Percentiles rank a stretch among this genome's conserved stretches.
These are phyloP conservation scores for Cadophora luteo-olivacea DNA, from an alignment of 2,329 filamentous ascomycete species.

Conservation along the genomic window DNA sequence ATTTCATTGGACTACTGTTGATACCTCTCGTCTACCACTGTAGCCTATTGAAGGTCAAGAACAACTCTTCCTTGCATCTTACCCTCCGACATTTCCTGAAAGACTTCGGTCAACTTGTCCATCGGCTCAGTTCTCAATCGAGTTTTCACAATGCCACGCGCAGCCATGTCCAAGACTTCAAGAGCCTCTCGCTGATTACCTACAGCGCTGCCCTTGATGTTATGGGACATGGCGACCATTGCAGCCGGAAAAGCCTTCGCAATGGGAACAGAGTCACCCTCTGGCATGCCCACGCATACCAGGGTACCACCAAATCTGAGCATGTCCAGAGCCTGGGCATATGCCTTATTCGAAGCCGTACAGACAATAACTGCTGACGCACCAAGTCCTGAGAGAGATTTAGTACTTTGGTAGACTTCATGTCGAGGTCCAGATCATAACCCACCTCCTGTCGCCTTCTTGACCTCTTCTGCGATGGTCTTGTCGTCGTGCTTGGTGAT, in stretches of 20 bases:
- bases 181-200: conserved; percentile 58
- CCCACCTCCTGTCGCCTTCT: conserved; percentile 57
- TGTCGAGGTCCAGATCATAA: neutral
- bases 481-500: conserved; percentile 59
- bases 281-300: conserved; percentile 59
- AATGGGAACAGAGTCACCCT: conserved; percentile 52
- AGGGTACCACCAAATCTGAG: conserved; percentile 56
- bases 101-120: conserved; percentile 53
- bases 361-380: conserved; percentile 59
- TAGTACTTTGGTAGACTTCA: neutral
- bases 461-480: conserved; percentile 60
- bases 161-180: conserved; percentile 55
- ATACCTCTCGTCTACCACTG: neutral
- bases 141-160: conserved; percentile 54
- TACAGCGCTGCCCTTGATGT: conserved; percentile 57
- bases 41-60: conserved; percentile 48
- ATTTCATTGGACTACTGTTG: neutral
- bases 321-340: conserved; percentile 54
- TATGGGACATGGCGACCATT: conserved; percentile 51
- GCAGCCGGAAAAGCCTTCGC: conserved; percentile 50
- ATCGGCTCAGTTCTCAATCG: conserved; percentile 54
- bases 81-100: conserved; percentile 52
- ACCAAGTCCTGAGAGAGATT: conserved; percentile 21
- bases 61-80: conserved; percentile 54
- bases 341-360: conserved; percentile 56